phyloP scores from a whole-genome alignment of 2,329 filamentous ascomycete genomes.

The Thermothelomyces thermophilus region DNA sequence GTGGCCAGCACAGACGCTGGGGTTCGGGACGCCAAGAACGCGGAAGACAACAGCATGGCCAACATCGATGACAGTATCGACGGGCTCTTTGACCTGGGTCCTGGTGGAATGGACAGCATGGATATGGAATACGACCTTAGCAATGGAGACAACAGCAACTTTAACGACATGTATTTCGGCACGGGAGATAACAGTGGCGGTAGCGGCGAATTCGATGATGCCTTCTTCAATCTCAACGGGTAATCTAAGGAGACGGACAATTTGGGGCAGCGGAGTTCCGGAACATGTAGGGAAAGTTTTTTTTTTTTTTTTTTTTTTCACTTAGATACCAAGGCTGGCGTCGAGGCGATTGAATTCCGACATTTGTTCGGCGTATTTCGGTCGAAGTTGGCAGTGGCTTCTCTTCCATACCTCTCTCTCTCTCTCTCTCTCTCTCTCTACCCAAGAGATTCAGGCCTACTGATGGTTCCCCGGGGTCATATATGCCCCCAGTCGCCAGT shows the following conservation, averaged over 20 bases:
- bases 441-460: background rate
- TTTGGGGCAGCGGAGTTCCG: background rate
- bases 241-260: background rate
- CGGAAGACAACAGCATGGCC: slow-evolving; percentile 7
- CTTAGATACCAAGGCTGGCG: slow-evolving; percentile 4
- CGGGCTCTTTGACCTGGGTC: slow-evolving; percentile 43
- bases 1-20: slow-evolving; percentile 15
- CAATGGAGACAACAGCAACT: slow-evolving; percentile 35
- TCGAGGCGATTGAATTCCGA: background rate
- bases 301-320: too few species aligned
- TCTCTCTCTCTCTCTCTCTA: too few species aligned
- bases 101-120: slow-evolving; percentile 33
- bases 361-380: too few species aligned
- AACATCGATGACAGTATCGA: slow-evolving; percentile 35
- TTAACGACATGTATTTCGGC: slow-evolving; percentile 46
- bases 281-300: background rate
- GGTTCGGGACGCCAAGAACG: background rate
- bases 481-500: too few species aligned
- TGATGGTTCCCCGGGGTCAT: too few species aligned
- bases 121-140: slow-evolving; percentile 37
- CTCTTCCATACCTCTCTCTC: too few species aligned
- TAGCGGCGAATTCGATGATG: slow-evolving; percentile 39
- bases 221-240: slow-evolving; percentile 35
- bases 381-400: too few species aligned
- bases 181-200: slow-evolving; percentile 39